A percentile compares a stretch with the other conserved stretches of the same genome.
These are phyloP conservation scores for Plasmodium falciparum DNA, from an alignment of 169 alveolate species.

Conservation along the genomic window DNA sequence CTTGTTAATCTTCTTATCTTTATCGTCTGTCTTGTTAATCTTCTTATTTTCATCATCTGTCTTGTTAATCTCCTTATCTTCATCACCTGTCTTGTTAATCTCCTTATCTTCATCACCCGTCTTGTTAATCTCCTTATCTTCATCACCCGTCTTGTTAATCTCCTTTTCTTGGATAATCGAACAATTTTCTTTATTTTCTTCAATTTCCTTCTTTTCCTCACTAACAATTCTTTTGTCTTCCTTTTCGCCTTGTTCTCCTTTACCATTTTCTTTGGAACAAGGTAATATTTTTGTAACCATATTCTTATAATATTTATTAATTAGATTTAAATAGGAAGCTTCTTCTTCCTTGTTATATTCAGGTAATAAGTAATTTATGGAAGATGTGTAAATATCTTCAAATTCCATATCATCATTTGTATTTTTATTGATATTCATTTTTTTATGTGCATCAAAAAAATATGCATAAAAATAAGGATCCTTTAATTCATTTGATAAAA, in stretches of 20 bases:
- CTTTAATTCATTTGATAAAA: constrained; percentile 46
- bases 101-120: not conserved
- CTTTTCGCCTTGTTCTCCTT: not conserved
- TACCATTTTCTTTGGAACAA: not conserved
- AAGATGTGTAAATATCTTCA: constrained; percentile 54
- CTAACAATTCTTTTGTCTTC: too few relatives aligned
- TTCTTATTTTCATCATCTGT: too few relatives aligned
- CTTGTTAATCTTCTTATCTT: not conserved
- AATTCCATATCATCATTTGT: constrained; percentile 33
- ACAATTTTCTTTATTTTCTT: too few relatives aligned
- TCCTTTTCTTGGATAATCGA: not conserved
- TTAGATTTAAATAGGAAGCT: not conserved
- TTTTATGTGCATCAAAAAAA: constrained; percentile 57
- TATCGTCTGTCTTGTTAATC: not conserved
- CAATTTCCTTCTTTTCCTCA: too few relatives aligned
- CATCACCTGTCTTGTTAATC: not conserved
- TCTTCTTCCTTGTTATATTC: constrained; percentile 66
- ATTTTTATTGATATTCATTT: constrained; percentile 7
- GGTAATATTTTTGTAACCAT: not conserved
- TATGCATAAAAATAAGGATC: constrained; percentile 66
- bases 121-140: too few relatives aligned
- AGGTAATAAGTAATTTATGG: constrained; percentile 47
- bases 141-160: not conserved
- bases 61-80: not conserved
- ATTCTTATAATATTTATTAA: constrained; percentile 9